Evolutionary conservation across 768 basidiomycete species (phyloP).

Genomic region (Mycena metata): DNA sequence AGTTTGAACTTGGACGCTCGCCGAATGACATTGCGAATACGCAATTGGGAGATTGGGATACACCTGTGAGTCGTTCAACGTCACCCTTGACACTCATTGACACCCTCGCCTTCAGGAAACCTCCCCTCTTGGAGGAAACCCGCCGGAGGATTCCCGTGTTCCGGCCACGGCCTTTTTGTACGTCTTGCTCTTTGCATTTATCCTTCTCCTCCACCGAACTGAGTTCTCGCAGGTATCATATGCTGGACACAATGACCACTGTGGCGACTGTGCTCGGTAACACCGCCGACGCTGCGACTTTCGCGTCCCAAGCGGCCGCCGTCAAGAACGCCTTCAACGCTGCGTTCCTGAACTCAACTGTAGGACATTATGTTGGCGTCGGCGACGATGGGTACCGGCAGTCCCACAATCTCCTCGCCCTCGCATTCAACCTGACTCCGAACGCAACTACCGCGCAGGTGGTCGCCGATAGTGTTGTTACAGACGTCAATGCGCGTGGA

Average conservation of each 20-base stretch:
- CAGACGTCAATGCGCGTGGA: slow-evolving; percentile 41
- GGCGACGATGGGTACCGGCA: slow-evolving; percentile 48
- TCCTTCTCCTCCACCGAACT: not conserved
- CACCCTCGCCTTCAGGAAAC: slow-evolving; percentile 28
- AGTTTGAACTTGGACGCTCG: slow-evolving; percentile 46
- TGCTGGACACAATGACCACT: slow-evolving; percentile 46
- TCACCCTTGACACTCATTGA: not conserved
- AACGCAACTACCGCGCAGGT: slow-evolving; percentile 39
- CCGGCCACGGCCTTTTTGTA: slow-evolving; percentile 49
- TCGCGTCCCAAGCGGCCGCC: slow-evolving; percentile 42
- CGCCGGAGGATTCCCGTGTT: slow-evolving; percentile 47
- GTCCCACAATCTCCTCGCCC: slow-evolving; percentile 47
- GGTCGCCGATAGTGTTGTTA: slow-evolving; percentile 45
- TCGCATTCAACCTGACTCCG: slow-evolving; percentile 43
- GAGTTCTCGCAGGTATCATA: slow-evolving; percentile 41
- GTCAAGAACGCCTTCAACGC: slow-evolving; percentile 47
- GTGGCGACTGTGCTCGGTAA: slow-evolving; percentile 43
- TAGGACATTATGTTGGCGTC: slow-evolving; percentile 43
- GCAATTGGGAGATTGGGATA: slow-evolving; percentile 55
- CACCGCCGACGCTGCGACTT: slow-evolving; percentile 41
- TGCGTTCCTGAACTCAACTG: slow-evolving; percentile 41
- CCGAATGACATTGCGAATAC: slow-evolving; percentile 47
- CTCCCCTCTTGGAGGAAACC: slow-evolving; percentile 45
- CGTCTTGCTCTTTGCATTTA: slow-evolving; percentile 15
- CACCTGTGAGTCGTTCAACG: slow-evolving; percentile 58